Evolutionary conservation across 805 yeast genomes (phyloP).

Genomic region (Starmerella stigmatis): DNA sequence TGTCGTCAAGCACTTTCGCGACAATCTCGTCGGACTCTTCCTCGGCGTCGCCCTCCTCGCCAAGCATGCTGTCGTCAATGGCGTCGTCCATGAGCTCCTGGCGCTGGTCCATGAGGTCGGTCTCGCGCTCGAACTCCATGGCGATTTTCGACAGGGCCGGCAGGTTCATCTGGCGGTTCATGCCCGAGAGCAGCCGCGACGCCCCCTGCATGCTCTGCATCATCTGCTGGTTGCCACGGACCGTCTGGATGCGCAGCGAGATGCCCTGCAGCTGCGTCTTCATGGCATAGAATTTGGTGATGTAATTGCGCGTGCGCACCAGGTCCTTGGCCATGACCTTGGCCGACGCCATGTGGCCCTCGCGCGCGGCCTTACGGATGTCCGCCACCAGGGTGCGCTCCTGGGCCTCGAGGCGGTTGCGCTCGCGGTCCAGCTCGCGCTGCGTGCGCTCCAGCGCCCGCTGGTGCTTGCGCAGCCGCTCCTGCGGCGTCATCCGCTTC

Average conservation of each 20-base stretch:
- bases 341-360: slow-evolving; percentile 78
- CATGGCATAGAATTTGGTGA: slow-evolving; percentile 84
- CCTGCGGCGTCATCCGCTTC: slow-evolving; percentile 86
- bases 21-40: slow-evolving; percentile 81
- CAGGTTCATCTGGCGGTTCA: slow-evolving; percentile 83
- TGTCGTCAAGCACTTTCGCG: slow-evolving; percentile 84
- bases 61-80: slow-evolving; percentile 91
- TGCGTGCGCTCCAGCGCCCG: slow-evolving; percentile 90
- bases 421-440: slow-evolving; percentile 83
- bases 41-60: slow-evolving; percentile 63
- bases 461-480: slow-evolving; percentile 87
- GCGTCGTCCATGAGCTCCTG: slow-evolving; percentile 99
- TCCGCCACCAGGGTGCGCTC: slow-evolving; percentile 80
- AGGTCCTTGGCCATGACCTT: slow-evolving; percentile 93
- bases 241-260: slow-evolving; percentile 80
- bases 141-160: slow-evolving; percentile 83
- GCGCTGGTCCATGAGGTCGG: slow-evolving; percentile 95
- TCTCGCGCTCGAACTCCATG: slow-evolving; percentile 89
- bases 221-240: slow-evolving; percentile 91
- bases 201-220: slow-evolving; percentile 91
- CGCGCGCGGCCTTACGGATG: slow-evolving; percentile 83
- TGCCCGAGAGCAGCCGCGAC: slow-evolving; percentile 66
- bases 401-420: slow-evolving; percentile 74
- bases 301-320: slow-evolving; percentile 72
- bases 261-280: slow-evolving; percentile 93